Base-by-base conservation (phyloP, 2,329 filamentous ascomycete species). In the Tolypocladium pustulatum region DNA sequence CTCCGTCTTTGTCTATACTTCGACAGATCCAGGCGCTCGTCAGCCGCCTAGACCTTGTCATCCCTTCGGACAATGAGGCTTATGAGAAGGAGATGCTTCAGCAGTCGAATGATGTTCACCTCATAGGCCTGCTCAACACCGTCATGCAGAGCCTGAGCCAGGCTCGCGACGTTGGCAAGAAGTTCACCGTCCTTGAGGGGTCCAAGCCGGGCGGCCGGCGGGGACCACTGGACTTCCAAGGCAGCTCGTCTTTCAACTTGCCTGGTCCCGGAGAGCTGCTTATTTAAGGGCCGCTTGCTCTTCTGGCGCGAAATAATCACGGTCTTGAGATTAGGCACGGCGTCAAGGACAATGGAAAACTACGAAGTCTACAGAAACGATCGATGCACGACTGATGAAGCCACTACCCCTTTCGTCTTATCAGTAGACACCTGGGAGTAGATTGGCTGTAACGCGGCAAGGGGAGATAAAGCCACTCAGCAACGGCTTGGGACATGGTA, bases 11-110 rank as follows among this genome's bases (percentile, higher is more conserved):
- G 67, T 81, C 85, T 1, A 86, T 97, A 49, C 84, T 99, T 37
- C 91, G 94, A 61, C 90, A 90, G 63, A 91, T 97, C 62, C 89
- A 92, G 67, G 88, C 92, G 2, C 86, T 97, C 46, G 83, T 96
- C 62, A 87, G 87, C 55, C 88, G 93, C 56, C 81, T 97, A 34
- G 88, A 89, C 43, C 86, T 97, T 22, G 82, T 97, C 57, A 85
- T 88, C 5, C 91, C 93, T 3, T 80, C 87, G 2, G 81, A 90
- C 65, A 75, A 79, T 32, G 78, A 80, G 51, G 79, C 83, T 0
- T 90, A 93, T 68, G 78, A 85, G 34, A 78, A 82, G 38, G 88
- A 96, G 71, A 82, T 89, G 41, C 77, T 88, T 41, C 85, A 88
- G 57, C 89, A 96, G 74, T 80, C 86, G 61, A 94, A 95, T 67